Evolutionary conservation across 805 yeast species (phyloP), one percentile per base, ranked within the genome.

Genomic region (Candida ortonii): DNA sequence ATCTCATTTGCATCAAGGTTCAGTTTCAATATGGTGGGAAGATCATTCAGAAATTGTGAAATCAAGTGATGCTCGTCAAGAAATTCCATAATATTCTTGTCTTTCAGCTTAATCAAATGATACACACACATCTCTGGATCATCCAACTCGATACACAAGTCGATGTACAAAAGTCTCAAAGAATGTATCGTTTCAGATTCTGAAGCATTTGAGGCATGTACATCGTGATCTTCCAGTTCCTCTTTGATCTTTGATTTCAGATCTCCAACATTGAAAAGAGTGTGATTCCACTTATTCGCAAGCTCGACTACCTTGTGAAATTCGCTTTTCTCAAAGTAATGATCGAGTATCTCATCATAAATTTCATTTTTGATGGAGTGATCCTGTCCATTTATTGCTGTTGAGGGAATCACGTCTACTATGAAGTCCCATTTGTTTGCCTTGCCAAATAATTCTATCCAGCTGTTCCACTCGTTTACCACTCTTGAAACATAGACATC

Each of bases 51-150:
- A 40, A 75, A 75, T 17, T 64, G 67, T 0, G 69, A 57, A 25
- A 89, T 57, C 19, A 90, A 59, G 48, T 87, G 90, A 51, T 81
- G 69, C 22, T 69, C 64, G 8, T 78, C 64, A 30, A 88, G 62
- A 35, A 86, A 73, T 23, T 70, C 67, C 27, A 89, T 53, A 0
- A 79, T 71, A 11, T 70, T 49, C 0, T 65, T 52, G 52, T 84
- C 88, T 42, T 70, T 65, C 17, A 82, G 57, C 12, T 55, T 55
- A 10, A 85, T 66, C 45, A 85, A 63, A 51, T 82, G 88, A 0
- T 67, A 67, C 6, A 83, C 76, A 2, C 96, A 89, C 21, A 68
- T 66, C 2, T 64, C 61, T 3, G 82, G 82, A 26, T 80, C 80
- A 20, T 73, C 71, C 0, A 76, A 60, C 32, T 70, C 67, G 8